phyloP scores from a whole-genome alignment of 139 green algal species.

The Tetradesmus obliquus region DNA sequence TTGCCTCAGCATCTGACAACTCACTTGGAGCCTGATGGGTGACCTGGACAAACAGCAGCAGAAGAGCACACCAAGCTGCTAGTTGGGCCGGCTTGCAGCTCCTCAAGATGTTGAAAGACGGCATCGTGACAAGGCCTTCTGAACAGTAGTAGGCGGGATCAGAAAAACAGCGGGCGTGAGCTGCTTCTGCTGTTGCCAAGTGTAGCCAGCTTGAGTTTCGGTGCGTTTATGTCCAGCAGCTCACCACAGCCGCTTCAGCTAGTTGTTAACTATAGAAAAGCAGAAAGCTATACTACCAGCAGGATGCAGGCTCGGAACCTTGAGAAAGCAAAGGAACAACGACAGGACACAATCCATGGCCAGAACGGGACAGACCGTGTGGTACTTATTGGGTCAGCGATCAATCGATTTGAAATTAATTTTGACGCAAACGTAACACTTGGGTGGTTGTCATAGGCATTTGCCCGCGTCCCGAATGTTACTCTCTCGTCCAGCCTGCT shows the following conservation, averaged over 20 bases:
- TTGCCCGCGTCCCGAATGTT: too few species aligned
- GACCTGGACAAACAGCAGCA: not conserved
- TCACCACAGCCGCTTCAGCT: not conserved
- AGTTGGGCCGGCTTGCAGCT: not conserved
- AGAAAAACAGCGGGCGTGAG: not conserved
- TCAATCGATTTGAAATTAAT: too few species aligned
- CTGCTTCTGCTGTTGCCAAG: not conserved
- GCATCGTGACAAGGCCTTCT: not conserved
- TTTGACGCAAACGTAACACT: too few species aligned
- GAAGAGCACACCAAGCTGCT: not conserved
- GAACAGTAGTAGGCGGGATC: not conserved
- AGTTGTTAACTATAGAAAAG: not conserved
- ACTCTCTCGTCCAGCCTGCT: too few species aligned
- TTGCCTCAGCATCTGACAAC: not conserved
- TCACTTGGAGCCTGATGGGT: not conserved
- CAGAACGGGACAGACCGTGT: not conserved
- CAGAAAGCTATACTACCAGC: not conserved
- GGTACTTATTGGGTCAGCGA: not conserved
- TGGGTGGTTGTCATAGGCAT: too few species aligned
- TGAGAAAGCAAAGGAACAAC: not conserved
- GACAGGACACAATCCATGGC: not conserved
- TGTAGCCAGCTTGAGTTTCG: not conserved
- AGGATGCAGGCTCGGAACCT: not conserved
- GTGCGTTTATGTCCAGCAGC: not conserved
- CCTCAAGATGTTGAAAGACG: not conserved